Conservation (phyloP, 1,284 basidiomycete species). For the Athelia sp. region DNA sequence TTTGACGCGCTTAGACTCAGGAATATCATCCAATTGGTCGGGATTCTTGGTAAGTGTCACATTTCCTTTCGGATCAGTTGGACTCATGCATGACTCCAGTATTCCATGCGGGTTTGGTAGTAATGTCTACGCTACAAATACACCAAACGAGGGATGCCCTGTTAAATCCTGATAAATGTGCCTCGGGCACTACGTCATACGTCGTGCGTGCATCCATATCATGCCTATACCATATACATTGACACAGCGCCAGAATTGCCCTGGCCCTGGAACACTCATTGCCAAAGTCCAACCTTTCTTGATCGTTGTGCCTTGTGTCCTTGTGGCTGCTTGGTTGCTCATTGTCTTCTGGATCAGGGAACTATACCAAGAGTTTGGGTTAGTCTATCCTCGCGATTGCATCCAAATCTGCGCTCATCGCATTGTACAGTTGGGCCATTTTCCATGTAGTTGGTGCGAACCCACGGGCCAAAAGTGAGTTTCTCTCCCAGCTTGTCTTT, state of each 20-base stretch:
- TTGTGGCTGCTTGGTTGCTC: constrained; percentile 30
- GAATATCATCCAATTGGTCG: constrained; percentile 28
- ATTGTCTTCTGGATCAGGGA: constrained; percentile 33
- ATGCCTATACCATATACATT: background rate
- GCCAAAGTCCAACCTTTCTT: constrained; percentile 36
- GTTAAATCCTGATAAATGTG: constrained; percentile 21
- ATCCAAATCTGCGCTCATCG: background rate
- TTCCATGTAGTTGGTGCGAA: constrained; percentile 83
- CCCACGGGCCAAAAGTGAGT: constrained; percentile 72
- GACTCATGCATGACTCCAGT: constrained; percentile 31
- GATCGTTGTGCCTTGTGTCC: constrained; percentile 34
- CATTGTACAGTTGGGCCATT: constrained; percentile 65
- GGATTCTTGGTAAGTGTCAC: constrained; percentile 29
- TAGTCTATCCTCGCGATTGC: background rate
- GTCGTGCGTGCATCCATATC: background rate
- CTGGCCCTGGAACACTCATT: constrained; percentile 34
- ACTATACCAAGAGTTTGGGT: constrained; percentile 41
- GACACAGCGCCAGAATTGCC: constrained; percentile 17
- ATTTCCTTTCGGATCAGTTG: background rate
- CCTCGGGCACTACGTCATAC: background rate
- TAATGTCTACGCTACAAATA: constrained; percentile 70
- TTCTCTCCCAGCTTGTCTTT: background rate
- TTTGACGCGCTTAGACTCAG: constrained; percentile 20
- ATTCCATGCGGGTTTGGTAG: constrained; percentile 69
- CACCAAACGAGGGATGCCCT: constrained; percentile 64